Percentiles rank a stretch among this genome's conserved stretches.
These are phyloP conservation scores for Saitozyma podzolica DNA, from an alignment of 768 basidiomycete species.

Conservation along the genomic window DNA sequence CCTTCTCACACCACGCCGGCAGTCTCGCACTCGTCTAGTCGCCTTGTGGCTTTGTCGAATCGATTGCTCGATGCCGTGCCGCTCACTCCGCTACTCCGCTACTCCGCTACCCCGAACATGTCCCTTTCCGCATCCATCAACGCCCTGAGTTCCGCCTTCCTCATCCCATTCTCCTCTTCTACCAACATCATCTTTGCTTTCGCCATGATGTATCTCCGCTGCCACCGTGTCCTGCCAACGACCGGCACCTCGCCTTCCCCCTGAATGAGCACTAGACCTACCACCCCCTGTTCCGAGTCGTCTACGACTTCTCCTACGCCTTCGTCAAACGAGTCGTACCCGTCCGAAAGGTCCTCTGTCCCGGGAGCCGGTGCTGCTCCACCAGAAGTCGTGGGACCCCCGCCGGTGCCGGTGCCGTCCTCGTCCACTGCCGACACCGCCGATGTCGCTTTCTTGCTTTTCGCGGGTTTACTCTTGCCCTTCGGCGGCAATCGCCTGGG, in stretches of 20 bases:
- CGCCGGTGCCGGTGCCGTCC: too few relatives aligned
- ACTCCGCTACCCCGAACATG: too few relatives aligned
- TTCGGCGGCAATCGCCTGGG: neutral
- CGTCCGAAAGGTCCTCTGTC: neutral
- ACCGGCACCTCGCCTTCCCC: slow-evolving; percentile 13
- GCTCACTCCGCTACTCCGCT: too few relatives aligned
- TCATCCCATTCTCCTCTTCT: slow-evolving; percentile 65
- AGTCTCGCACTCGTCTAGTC: too few relatives aligned
- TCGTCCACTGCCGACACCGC: too few relatives aligned
- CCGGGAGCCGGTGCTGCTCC: too few relatives aligned
- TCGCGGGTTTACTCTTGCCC: too few relatives aligned
- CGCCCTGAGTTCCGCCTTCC: slow-evolving; percentile 66
- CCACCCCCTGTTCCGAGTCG: slow-evolving; percentile 4
- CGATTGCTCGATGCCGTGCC: too few relatives aligned
- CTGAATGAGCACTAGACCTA: slow-evolving; percentile 18
- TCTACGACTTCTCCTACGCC: slow-evolving; percentile 5
- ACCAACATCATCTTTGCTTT: slow-evolving; percentile 77
- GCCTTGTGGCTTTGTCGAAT: too few relatives aligned
- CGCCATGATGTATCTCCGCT: slow-evolving; percentile 66
- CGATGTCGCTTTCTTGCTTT: too few relatives aligned
- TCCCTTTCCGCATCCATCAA: slow-evolving; percentile 57
- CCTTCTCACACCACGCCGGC: too few relatives aligned
- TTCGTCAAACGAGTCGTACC: slow-evolving; percentile 19
- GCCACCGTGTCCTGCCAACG: slow-evolving; percentile 27
- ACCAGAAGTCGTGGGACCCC: too few relatives aligned